phyloP scores from a whole-genome alignment of 169 alveolate species.

The Miamiensis avidus region DNA sequence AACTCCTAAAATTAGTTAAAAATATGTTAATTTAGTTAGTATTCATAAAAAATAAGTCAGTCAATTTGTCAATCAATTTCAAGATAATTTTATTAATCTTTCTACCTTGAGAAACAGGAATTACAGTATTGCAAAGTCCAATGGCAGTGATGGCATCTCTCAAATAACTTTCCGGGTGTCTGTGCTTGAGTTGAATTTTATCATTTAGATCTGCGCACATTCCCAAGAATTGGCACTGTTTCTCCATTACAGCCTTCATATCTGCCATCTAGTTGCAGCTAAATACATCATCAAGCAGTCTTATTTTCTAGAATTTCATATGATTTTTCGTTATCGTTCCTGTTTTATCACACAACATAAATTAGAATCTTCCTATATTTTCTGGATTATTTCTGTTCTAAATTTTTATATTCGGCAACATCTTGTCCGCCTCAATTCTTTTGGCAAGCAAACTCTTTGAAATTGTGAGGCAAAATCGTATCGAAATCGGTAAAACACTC shows the following conservation, averaged over 20 bases:
- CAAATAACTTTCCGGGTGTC: not conserved
- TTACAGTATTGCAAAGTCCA: not conserved
- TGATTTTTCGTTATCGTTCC: not conserved
- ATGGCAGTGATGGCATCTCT: not conserved
- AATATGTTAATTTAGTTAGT: not conserved
- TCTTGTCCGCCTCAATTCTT: not conserved
- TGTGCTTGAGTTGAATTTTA: too few species aligned
- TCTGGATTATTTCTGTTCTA: not conserved
- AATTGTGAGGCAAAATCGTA: not conserved
- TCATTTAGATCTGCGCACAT: not conserved
- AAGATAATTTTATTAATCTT: not conserved
- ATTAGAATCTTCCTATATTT: not conserved
- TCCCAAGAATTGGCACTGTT: not conserved
- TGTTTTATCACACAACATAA: not conserved
- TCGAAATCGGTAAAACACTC: not conserved
- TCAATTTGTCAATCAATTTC: too few species aligned
- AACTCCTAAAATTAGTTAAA: not conserved
- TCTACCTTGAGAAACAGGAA: not conserved
- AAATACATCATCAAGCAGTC: not conserved
- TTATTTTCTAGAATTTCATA: not conserved
- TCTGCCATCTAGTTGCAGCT: not conserved
- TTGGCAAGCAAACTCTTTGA: not conserved
- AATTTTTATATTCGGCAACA: too few species aligned
- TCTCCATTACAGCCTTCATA: not conserved
- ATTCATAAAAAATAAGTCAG: too few species aligned